These are phyloP conservation scores for Cynara cardunculus DNA, from an alignment of 129 eudicot species.

Conservation along the genomic window DNA sequence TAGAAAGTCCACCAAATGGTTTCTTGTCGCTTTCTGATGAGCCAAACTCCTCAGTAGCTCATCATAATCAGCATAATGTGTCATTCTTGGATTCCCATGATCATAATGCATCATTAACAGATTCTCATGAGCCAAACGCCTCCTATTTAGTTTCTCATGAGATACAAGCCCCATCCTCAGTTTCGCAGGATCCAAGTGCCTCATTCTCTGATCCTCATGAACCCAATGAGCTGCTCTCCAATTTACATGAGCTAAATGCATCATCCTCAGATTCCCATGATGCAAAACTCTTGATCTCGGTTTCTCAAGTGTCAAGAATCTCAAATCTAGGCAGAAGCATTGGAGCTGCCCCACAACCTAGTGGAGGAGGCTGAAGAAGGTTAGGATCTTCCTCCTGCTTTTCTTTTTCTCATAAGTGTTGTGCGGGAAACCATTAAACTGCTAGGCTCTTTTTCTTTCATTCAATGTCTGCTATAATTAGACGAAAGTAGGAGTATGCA, in stretches of 20 bases:
- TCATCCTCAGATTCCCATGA: constrained; percentile 12
- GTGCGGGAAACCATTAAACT: constrained; percentile 21
- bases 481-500: constrained; percentile 22
- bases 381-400: constrained; percentile 11
- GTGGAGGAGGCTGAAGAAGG: constrained; percentile 22
- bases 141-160: neutral
- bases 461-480: constrained; percentile 15
- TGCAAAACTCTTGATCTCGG: neutral
- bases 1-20: constrained; percentile 33
- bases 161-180: constrained; percentile 15
- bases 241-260: constrained; percentile 14
- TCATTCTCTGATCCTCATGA: constrained; percentile 10
- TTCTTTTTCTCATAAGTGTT: constrained; percentile 7
- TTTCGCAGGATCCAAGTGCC: constrained; percentile 5
- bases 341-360: constrained; percentile 13
- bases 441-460: constrained; percentile 11
- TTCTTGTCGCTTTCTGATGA: constrained; percentile 21
- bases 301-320: constrained; percentile 16
- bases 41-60: constrained; percentile 16
- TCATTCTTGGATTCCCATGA: constrained; percentile 9
- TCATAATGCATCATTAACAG: constrained; percentile 17
- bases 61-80: constrained; percentile 14
- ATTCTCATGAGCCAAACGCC: constrained; percentile 1
- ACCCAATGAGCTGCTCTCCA: neutral
- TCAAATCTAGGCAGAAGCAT: constrained; percentile 11